Percentiles rank a stretch among this genome's conserved stretches.
phyloP scores from a whole-genome alignment of 1,139 yeast genomes.

The Starmera stellimalicola region DNA sequence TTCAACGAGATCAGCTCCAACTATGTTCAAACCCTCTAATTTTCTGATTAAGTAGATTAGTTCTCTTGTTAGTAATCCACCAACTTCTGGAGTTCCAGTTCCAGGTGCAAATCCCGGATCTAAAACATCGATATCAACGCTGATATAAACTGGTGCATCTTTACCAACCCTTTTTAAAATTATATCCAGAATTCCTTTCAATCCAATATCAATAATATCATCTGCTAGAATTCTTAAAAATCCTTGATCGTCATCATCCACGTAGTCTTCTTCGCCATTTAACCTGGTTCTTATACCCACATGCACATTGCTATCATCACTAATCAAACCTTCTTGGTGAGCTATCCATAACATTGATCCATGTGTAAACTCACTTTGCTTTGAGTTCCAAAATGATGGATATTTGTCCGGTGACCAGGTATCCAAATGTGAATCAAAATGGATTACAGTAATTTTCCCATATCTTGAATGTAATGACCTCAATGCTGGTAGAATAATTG shows the following conservation, averaged over 20 bases:
- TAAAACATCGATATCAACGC: slow-evolving; percentile 72
- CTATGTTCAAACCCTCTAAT: slow-evolving; percentile 48
- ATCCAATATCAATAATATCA: slow-evolving; percentile 56
- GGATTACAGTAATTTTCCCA: slow-evolving; percentile 61
- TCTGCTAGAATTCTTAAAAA: slow-evolving; percentile 59
- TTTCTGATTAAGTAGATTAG: slow-evolving; percentile 51
- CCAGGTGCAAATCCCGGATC: slow-evolving; percentile 80
- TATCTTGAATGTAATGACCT: slow-evolving; percentile 49
- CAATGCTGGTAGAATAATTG: slow-evolving; percentile 59
- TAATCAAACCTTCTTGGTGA: slow-evolving; percentile 49
- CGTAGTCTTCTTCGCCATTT: slow-evolving; percentile 48
- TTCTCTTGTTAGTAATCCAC: slow-evolving; percentile 77
- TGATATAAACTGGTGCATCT: slow-evolving; percentile 57
- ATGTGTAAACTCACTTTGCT: slow-evolving; percentile 57
- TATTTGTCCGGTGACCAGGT: slow-evolving; percentile 67
- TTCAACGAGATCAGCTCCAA: slow-evolving; percentile 75
- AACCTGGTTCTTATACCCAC: slow-evolving; percentile 67
- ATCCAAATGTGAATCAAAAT: slow-evolving; percentile 74
- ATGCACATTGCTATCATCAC: slow-evolving; percentile 50
- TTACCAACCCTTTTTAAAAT: slow-evolving; percentile 42
- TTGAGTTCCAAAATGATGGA: slow-evolving; percentile 64
- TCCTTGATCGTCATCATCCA: slow-evolving; percentile 55
- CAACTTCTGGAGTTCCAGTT: slow-evolving; percentile 78
- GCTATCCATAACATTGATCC: slow-evolving; percentile 84
- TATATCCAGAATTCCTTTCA: slow-evolving; percentile 39